A percentile compares a stretch with the other conserved stretches of the same genome.
Evolutionary conservation across 345 rosid genomes (phyloP).

Genomic region (Corymbia maculata): DNA sequence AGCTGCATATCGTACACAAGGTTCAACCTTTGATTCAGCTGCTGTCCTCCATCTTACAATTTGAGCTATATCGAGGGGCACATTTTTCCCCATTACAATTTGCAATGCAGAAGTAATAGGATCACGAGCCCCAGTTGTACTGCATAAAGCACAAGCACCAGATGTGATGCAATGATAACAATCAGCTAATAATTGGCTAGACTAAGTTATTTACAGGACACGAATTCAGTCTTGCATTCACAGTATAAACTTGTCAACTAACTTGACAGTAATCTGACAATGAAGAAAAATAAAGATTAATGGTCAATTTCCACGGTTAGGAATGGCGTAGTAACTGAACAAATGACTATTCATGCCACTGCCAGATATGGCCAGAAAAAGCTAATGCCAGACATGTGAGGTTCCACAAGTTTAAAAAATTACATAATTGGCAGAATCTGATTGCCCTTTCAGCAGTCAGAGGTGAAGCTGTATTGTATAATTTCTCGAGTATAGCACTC

Average conservation of each 20-base stretch:
- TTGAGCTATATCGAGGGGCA: constrained; percentile 81
- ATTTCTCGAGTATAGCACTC: background rate
- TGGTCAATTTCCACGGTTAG: background rate
- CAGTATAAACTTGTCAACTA: background rate
- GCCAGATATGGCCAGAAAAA: background rate
- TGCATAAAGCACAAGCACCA: constrained; percentile 19
- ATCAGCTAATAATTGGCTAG: background rate
- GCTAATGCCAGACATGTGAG: background rate
- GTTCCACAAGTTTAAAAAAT: background rate
- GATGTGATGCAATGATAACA: background rate
- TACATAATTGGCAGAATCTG: background rate
- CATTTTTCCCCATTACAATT: constrained; percentile 71
- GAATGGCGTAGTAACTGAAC: background rate
- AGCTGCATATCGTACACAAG: constrained; percentile 82
- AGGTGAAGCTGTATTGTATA: background rate
- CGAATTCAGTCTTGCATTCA: background rate
- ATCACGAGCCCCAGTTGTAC: constrained; percentile 94
- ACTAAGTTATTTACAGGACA: background rate
- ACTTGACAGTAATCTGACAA: background rate
- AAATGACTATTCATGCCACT: background rate
- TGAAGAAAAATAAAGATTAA: background rate
- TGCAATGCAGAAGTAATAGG: constrained; percentile 88
- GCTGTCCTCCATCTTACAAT: constrained; percentile 89
- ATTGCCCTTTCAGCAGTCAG: background rate
- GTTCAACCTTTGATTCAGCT: constrained; percentile 51